These are phyloP conservation scores for Aureobasidium leucospermi DNA, from an alignment of 2,329 filamentous ascomycete genomes.

Conservation along the genomic window DNA sequence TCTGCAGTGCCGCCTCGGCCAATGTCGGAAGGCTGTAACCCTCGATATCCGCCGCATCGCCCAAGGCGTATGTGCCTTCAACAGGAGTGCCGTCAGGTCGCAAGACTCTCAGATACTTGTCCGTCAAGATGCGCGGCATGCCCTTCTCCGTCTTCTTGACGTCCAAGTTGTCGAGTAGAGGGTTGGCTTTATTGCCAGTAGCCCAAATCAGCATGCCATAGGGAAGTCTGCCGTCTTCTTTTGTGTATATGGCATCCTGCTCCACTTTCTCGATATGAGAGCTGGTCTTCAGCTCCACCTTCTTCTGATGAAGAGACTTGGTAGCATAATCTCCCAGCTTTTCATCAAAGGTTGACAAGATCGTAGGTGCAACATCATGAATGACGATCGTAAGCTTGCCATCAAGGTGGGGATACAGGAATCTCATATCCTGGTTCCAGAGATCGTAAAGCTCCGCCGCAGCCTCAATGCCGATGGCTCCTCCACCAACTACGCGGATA, in stretches of 20 bases:
- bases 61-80: slow-evolving; percentile 28
- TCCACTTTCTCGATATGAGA: slow-evolving; percentile 33
- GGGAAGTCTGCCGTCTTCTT: slow-evolving; percentile 29
- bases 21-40: slow-evolving; percentile 29
- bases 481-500: slow-evolving; percentile 36
- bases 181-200: slow-evolving; percentile 30
- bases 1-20: slow-evolving; percentile 34
- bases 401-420: slow-evolving; percentile 35
- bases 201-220: slow-evolving; percentile 36
- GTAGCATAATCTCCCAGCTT: slow-evolving; percentile 37
- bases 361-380: slow-evolving; percentile 37
- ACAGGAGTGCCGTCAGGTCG: slow-evolving; percentile 22
- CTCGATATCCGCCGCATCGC: slow-evolving; percentile 35
- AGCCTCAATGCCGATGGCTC: slow-evolving; percentile 36
- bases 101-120: slow-evolving; percentile 26
- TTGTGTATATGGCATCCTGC: slow-evolving; percentile 27
- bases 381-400: slow-evolving; percentile 34
- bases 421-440: slow-evolving; percentile 31
- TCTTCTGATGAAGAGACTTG: slow-evolving; percentile 28
- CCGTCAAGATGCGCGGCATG: slow-evolving; percentile 30
- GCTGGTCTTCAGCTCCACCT: slow-evolving; percentile 33
- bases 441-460: slow-evolving; percentile 40
- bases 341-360: slow-evolving; percentile 36
- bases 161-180: slow-evolving; percentile 28
- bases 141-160: slow-evolving; percentile 29